Conservation (phyloP, 2,329 filamentous ascomycete species). For the Pseudogymnoascus sp. region DNA sequence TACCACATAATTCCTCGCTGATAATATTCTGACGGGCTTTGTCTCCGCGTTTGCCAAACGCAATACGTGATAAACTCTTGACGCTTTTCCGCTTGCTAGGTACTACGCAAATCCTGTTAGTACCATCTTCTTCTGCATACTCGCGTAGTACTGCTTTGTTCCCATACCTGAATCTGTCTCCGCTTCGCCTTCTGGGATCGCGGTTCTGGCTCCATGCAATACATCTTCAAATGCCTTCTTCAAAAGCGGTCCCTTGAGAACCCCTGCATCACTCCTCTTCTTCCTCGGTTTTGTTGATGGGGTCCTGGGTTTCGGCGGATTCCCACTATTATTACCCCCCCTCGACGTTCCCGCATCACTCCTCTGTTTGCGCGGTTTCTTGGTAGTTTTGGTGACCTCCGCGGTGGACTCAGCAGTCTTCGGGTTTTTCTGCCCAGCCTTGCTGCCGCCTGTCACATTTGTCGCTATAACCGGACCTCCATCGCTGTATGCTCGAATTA, state of each 20-base stretch:
- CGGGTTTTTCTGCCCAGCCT: neutral
- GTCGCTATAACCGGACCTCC: conserved; percentile 2
- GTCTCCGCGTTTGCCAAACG: conserved; percentile 25
- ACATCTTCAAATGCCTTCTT: neutral
- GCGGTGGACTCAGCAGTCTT: neutral
- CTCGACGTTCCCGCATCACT: neutral
- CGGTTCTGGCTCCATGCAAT: neutral
- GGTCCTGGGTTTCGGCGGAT: neutral
- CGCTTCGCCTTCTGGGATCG: neutral
- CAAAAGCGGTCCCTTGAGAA: neutral
- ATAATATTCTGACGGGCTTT: conserved; percentile 46
- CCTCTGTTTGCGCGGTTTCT: neutral
- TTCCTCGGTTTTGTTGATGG: neutral
- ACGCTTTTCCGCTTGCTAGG: neutral
- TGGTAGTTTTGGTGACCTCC: neutral
- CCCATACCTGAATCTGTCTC: neutral
- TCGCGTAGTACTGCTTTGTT: neutral
- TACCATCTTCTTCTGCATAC: neutral
- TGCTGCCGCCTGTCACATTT: neutral
- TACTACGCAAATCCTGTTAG: neutral
- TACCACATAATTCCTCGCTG: conserved; percentile 44
- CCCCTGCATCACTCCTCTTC: neutral
- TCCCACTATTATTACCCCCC: neutral
- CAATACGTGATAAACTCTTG: neutral
- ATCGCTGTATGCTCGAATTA: neutral